Evolutionary conservation across 164 flowering plant genomes (phyloP).

Genomic region (Akebia trifoliata): DNA sequence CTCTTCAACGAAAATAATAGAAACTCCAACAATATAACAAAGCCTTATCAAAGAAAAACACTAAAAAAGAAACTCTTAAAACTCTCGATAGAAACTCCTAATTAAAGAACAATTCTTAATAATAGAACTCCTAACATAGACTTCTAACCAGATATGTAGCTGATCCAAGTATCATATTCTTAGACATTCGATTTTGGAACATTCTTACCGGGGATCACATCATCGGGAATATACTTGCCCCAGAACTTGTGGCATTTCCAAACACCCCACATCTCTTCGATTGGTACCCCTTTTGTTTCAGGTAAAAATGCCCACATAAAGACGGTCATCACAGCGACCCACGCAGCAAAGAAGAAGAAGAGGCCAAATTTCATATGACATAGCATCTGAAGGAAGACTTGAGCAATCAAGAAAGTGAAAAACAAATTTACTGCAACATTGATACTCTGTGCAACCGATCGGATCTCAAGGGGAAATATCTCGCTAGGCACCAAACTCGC

Average conservation of each 20-base stretch:
- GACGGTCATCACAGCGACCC: constrained; percentile 50
- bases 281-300: constrained; percentile 75
- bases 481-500: constrained; percentile 91
- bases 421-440: constrained; percentile 80
- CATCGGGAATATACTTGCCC: constrained; percentile 42
- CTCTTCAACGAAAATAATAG: too few species aligned
- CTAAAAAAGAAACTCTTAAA: too few species aligned
- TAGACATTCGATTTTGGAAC: too few species aligned
- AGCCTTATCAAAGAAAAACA: too few species aligned
- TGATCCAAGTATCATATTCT: too few species aligned
- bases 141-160: too few species aligned
- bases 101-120: too few species aligned
- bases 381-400: constrained; percentile 66
- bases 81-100: too few species aligned
- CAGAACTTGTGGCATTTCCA: constrained; percentile 84
- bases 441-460: constrained; percentile 82
- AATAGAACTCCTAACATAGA: too few species aligned
- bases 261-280: constrained; percentile 61
- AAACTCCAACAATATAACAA: too few species aligned
- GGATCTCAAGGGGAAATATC: constrained; percentile 79
- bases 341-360: constrained; percentile 76
- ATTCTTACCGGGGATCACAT: too few species aligned
- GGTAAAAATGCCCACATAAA: constrained; percentile 67
- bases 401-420: constrained; percentile 74
- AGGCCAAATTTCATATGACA: constrained; percentile 81